A percentile compares a stretch with the other conserved stretches of the same genome.
Evolutionary conservation across 2,329 filamentous ascomycete species (phyloP).

Genomic region (Stachybotrys elegans): DNA sequence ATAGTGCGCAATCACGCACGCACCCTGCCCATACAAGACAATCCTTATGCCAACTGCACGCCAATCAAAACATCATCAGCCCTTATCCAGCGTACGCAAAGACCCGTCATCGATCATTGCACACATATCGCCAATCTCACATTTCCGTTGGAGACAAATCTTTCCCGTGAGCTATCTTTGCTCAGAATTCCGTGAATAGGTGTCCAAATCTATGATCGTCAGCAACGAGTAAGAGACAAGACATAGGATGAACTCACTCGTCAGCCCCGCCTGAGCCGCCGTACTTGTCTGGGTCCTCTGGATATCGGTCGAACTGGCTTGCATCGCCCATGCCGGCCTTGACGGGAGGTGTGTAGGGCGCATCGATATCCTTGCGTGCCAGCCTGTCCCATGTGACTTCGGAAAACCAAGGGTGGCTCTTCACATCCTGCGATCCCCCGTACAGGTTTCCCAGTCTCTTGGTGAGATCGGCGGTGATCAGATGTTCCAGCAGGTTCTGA

Average conservation of each 20-base stretch:
- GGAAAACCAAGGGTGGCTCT: slow-evolving; percentile 92
- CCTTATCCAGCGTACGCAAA: no score
- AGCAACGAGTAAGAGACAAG: slow-evolving; percentile 6
- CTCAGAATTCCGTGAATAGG: slow-evolving; percentile 70
- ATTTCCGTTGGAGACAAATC: no score
- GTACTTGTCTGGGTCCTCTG: slow-evolving; percentile 93
- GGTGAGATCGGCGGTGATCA: slow-evolving; percentile 92
- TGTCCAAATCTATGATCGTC: slow-evolving; percentile 57
- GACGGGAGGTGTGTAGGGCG: slow-evolving; percentile 93
- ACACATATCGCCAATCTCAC: no score
- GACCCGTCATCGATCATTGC: no score
- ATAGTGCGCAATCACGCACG: no score
- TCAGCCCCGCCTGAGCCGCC: slow-evolving; percentile 68
- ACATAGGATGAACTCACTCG: slow-evolving; percentile 62
- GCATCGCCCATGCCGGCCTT: slow-evolving; percentile 91
- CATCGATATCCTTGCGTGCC: slow-evolving; percentile 94
- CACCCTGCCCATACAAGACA: no score
- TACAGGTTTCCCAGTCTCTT: slow-evolving; percentile 94
- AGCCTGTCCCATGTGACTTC: slow-evolving; percentile 98
- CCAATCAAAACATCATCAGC: no score
- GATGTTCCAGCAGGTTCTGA: slow-evolving; percentile 82
- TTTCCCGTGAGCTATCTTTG: no score
- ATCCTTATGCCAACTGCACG: no score
- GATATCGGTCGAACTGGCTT: slow-evolving; percentile 96
- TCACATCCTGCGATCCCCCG: slow-evolving; percentile 85